Base-by-base conservation (phyloP, 2,329 filamentous ascomycete genomes). In the Fusarium aywerte region DNA sequence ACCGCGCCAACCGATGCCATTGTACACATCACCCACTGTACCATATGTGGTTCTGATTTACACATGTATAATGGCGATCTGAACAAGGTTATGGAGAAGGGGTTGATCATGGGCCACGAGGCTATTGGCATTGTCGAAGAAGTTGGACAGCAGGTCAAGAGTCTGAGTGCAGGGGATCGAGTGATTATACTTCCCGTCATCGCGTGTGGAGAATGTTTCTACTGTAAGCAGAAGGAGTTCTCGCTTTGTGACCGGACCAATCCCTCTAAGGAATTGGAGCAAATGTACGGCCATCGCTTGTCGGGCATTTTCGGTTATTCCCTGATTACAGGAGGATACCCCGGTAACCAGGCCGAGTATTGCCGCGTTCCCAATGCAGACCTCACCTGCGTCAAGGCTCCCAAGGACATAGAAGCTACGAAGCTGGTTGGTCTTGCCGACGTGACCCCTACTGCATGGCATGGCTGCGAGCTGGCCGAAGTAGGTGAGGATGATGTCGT, bases 1-100 rank as follows among this genome's bases (percentile, higher is more conserved):
- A 53, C 53, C 5, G 53, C 53, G 5, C 53, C 53, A 8, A 25
- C 9, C 0, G 53, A 57, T n/a, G 53, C 47, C 3, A 57, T 57
- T 6, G 53, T 53, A 8, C 53, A 57, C 16, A 9, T 53, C 18
- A 57, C 53, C n/a, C 47, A 57, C 36, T 57, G 53, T 7, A 57
- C 53, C 4, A 57, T 57, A 5, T 57, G 53, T 21, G 53, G 53
- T 1, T 57, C 53, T 1, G 53, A 57, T 18, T 21, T 57, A 0
- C 53, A 57, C 9, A 57, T 57, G 47, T 57, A 57, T n/a, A 35
- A 40, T 5, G 53, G 53, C 7, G 47, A 57, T 12, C 7, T 57
- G 2, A 57, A 57, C 47, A 57, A 57, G 9, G 53, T 29, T 4
- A 57, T 53, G 47, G 53, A 57, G 9, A 52, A 53, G 11, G 53